phyloP scores from a whole-genome alignment of 257 asterid species.

The Osmanthus fragrans region DNA sequence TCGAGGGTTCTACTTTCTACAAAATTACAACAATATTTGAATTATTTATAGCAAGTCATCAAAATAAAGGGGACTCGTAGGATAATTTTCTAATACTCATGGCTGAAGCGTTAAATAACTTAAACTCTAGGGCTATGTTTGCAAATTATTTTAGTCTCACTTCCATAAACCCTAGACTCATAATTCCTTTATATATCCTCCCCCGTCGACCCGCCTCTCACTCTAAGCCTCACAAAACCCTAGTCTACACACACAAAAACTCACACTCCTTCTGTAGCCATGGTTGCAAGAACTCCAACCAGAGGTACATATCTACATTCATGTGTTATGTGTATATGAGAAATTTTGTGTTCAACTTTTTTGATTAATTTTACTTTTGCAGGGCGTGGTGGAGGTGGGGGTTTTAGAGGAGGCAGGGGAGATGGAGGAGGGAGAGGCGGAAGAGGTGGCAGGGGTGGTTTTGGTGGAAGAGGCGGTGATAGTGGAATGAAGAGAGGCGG shows the following conservation, averaged over 20 bases:
- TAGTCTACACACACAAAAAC: not conserved
- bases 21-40: not conserved
- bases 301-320: not conserved
- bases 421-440: slow-evolving; percentile 52
- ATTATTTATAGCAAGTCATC: not conserved
- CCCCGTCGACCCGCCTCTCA: not conserved
- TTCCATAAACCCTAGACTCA: slow-evolving; percentile 27
- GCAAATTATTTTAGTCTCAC: not conserved
- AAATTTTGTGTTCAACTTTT: too few relatives aligned
- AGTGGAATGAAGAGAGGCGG: slow-evolving; percentile 17
- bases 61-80: not conserved
- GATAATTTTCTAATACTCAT: not conserved
- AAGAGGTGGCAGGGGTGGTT: slow-evolving; percentile 34
- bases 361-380: not conserved
- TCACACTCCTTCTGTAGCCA: slow-evolving; percentile 4
- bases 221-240: not conserved
- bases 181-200: not conserved
- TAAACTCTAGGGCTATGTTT: not conserved
- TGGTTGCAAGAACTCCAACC: slow-evolving; percentile 18
- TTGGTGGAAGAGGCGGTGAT: slow-evolving; percentile 43
- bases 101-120: not conserved
- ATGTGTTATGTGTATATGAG: not conserved
- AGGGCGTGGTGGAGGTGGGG: slow-evolving; percentile 62
- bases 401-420: slow-evolving; percentile 63
- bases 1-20: too few relatives aligned